Evolutionary conservation across 805 yeast species (phyloP), one percentile per base, ranked within the genome.

Genomic region (Isabelozyma rhagii): DNA sequence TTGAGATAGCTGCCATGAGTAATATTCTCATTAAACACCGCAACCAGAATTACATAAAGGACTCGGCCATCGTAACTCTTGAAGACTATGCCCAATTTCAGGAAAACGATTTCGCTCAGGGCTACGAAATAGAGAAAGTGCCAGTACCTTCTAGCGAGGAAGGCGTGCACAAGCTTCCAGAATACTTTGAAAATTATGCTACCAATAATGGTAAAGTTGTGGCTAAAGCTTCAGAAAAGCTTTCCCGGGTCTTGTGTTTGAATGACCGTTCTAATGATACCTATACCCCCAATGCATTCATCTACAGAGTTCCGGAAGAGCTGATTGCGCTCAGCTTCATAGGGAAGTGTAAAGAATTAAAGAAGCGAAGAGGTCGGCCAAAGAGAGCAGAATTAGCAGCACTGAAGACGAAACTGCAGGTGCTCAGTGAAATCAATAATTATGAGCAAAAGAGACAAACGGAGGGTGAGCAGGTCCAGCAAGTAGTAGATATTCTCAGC

Each of bases 261-360:
- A 54, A 62, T 4, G 49, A 49, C 14, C 50, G 39, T 21, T 47
- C 50, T n/a, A 52, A 50, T 13, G 47, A 53, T 21, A 54, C 56
- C 18, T 48, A 44, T 34, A 47, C 76, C 34, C 41, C 52, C 13
- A 67, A 70, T 34, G 75, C 81, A 36, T 75, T 80, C 36, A 74
- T 88, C 0, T 85, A 83, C 64, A 70, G 85, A 49, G 63, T 89
- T 4, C 87, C 89, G 1, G 94, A 87, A 54, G 76, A 77, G 41
- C 84, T 86, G 58, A 75, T 89, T 5, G 66, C 86, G 41, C 66
- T 88, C 31, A 93, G 89, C 63, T 90, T 90, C 59, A 63, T 85
- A 34, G 78, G 78, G 17, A 81, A 78, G 28, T 31, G 79, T 81
- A 4, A 77, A 77, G 63, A 61, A 51, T 57, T 29, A 39, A 61